Evolutionary conservation across 2,329 filamentous ascomycete species (phyloP).

Genomic region (Xylaria sp.): DNA sequence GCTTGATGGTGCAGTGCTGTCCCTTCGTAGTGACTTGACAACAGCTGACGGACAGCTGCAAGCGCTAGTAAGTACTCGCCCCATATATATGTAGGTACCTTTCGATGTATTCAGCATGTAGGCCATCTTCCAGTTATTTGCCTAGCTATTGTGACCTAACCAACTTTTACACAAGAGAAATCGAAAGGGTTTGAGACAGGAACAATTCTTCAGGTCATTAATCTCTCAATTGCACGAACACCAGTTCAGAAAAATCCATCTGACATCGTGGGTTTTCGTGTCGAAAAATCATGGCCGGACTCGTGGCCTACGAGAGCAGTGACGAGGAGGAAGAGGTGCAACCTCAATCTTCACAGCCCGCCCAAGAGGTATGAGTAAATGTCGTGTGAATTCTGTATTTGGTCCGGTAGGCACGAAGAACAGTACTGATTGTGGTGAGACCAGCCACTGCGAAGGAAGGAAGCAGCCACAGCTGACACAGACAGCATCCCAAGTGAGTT

Average conservation of each 20-base stretch:
- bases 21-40: not conserved
- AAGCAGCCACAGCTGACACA: constrained; percentile 27
- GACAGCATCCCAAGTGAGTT: constrained; percentile 35
- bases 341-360: constrained; percentile 29
- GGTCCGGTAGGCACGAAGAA: constrained; percentile 26
- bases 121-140: too few species aligned
- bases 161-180: not conserved
- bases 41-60: constrained; percentile 10
- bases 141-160: not conserved
- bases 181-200: not conserved
- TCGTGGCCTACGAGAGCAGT: constrained; percentile 43
- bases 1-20: not conserved
- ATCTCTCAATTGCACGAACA: not conserved
- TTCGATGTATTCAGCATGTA: too few species aligned
- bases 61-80: not conserved
- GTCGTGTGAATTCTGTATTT: constrained; percentile 22
- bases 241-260: not conserved
- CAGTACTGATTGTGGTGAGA: constrained; percentile 43
- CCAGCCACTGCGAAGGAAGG: constrained; percentile 39
- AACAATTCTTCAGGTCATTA: not conserved
- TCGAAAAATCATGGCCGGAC: constrained; percentile 32
- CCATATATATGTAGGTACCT: constrained; percentile 7
- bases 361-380: constrained; percentile 40
- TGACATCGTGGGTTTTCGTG: not conserved
- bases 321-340: constrained; percentile 42